phyloP scores from a whole-genome alignment of 805 yeast genomes.

The Wickerhamomyces bisporus region DNA sequence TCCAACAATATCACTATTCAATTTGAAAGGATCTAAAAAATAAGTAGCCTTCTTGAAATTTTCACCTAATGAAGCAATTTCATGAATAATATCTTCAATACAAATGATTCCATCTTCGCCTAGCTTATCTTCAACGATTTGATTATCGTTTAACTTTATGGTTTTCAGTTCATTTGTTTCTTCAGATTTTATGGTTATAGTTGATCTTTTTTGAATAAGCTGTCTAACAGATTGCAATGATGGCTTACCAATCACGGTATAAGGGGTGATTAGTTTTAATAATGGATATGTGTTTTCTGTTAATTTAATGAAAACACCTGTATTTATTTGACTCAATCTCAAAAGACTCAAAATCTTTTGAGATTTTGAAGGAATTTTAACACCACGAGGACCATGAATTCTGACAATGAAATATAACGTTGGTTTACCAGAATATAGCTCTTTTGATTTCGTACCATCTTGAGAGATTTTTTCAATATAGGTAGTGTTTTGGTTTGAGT shows the following conservation, averaged over 20 bases:
- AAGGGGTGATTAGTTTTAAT: conserved; percentile 65
- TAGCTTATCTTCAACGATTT: conserved; percentile 65
- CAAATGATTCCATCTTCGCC: conserved; percentile 70
- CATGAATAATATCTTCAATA: conserved; percentile 76
- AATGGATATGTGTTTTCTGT: conserved; percentile 57
- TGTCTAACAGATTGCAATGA: conserved; percentile 68
- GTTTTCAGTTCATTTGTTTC: conserved; percentile 28
- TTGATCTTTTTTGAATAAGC: conserved; percentile 72
- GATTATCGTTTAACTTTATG: conserved; percentile 65
- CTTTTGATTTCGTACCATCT: conserved; percentile 30
- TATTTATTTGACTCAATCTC: conserved; percentile 53
- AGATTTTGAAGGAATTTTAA: conserved; percentile 62
- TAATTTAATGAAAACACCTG: conserved; percentile 68
- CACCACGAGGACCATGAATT: conserved; percentile 58
- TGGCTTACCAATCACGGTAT: conserved; percentile 69
- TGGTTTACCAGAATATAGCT: conserved; percentile 36
- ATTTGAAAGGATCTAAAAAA: conserved; percentile 66
- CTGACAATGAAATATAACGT: conserved; percentile 63
- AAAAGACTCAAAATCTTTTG: conserved; percentile 53
- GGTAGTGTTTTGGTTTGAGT: conserved; percentile 16
- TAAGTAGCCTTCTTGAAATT: conserved; percentile 53
- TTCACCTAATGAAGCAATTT: conserved; percentile 58
- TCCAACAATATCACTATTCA: conserved; percentile 67
- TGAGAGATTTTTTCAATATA: conserved; percentile 28
- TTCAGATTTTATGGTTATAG: conserved; percentile 36